phyloP scores from a whole-genome alignment of 176 grass and related monocot species.

The Poa pratensis region DNA sequence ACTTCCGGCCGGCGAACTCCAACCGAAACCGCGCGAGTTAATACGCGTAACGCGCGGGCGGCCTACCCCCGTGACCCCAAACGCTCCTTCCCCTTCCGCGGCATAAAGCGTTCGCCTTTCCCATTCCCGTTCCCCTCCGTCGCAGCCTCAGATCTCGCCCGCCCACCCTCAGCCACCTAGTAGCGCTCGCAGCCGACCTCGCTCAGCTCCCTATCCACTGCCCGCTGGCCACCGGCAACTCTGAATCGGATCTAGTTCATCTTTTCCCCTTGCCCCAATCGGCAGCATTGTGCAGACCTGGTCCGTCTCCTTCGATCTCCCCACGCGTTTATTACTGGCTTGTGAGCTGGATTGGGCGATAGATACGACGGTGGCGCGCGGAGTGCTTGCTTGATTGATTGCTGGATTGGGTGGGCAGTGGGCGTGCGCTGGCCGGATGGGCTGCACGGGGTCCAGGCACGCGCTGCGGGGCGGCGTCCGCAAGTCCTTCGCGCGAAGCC shows the following conservation, averaged over 20 bases:
- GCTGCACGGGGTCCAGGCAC: slow-evolving; percentile 86
- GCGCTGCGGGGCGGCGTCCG: slow-evolving; percentile 48
- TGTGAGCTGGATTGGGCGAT: not conserved
- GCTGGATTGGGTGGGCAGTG: slow-evolving; percentile 17
- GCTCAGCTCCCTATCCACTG: not conserved
- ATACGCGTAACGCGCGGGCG: slow-evolving; percentile 45
- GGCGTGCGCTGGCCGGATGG: slow-evolving; percentile 44
- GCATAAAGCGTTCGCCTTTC: slow-evolving; percentile 40
- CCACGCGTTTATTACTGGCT: not conserved
- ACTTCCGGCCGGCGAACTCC: slow-evolving; percentile 13
- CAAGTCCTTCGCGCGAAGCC: slow-evolving; percentile 52
- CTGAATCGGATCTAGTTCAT: not conserved
- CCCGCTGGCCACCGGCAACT: slow-evolving; percentile 3
- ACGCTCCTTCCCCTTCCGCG: slow-evolving; percentile 39
- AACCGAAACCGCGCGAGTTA: slow-evolving; percentile 51
- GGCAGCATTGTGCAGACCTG: slow-evolving; percentile 34
- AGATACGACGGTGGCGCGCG: not conserved
- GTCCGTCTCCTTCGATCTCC: slow-evolving; percentile 11
- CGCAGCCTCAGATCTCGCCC: slow-evolving; percentile 42
- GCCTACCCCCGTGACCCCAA: slow-evolving; percentile 43
- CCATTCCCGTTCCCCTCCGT: not conserved
- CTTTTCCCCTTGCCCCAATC: no score
- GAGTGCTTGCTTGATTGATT: not conserved
- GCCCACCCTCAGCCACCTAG: not conserved
- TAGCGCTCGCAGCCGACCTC: slow-evolving; percentile 3